phyloP scores from a whole-genome alignment of 345 rosid genomes.

The Eucalyptus shirleyi region DNA sequence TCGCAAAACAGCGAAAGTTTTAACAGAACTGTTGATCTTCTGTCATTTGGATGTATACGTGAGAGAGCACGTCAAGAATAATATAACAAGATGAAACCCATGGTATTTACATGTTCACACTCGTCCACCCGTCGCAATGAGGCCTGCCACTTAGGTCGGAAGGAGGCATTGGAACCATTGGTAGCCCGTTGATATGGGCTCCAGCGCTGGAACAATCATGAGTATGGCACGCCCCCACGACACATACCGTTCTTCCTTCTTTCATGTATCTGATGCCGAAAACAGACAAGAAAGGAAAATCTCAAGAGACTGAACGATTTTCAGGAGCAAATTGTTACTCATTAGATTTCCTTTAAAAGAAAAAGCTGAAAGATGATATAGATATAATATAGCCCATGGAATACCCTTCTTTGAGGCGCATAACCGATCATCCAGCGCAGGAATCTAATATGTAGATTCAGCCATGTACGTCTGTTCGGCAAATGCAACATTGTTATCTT shows the following conservation, averaged over 20 bases:
- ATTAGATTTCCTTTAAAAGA: background rate
- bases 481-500: background rate
- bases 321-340: background rate
- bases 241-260: slow-evolving; percentile 96
- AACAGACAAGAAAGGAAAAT: background rate
- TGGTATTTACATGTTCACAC: slow-evolving; percentile 54
- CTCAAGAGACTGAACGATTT: background rate
- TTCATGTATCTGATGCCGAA: slow-evolving; percentile 46
- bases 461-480: slow-evolving; percentile 61
- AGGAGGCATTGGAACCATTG: slow-evolving; percentile 64
- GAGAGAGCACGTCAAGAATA: background rate
- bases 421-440: slow-evolving; percentile 54
- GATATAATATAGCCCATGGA: too few relatives aligned
- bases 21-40: background rate
- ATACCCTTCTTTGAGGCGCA: slow-evolving; percentile 94
- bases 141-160: slow-evolving; percentile 66
- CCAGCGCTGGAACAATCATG: slow-evolving; percentile 65
- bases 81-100: background rate
- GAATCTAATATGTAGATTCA: slow-evolving; percentile 75
- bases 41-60: background rate
- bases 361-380: background rate
- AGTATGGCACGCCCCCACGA: slow-evolving; percentile 50
- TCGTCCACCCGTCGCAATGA: slow-evolving; percentile 56
- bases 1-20: background rate
- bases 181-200: slow-evolving; percentile 62